These are phyloP conservation scores for Lepiota venenata DNA, from an alignment of 768 basidiomycete genomes.

Conservation along the genomic window DNA sequence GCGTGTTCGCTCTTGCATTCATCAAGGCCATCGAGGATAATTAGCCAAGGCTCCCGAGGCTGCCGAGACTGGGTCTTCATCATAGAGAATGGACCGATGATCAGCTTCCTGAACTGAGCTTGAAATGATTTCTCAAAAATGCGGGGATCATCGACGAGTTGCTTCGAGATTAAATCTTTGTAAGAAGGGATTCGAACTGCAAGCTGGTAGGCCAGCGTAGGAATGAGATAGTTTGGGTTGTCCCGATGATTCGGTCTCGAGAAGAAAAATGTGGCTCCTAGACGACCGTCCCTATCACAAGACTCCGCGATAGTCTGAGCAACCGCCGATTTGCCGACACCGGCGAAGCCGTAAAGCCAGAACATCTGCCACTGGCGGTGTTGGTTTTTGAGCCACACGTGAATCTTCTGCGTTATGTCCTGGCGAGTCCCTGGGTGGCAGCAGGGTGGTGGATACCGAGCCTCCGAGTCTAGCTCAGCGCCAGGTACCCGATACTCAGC, in stretches of 20 bases:
- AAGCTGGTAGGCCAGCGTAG: slow-evolving; percentile 10
- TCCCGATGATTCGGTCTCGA: neutral
- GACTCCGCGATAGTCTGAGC: slow-evolving; percentile 3
- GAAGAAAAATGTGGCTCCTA: slow-evolving; percentile 8
- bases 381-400: neutral
- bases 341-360: slow-evolving; percentile 9
- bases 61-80: too few relatives aligned
- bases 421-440: neutral
- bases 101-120: slow-evolving; percentile 1
- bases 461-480: neutral
- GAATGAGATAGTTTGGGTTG: neutral
- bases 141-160: neutral
- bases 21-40: too few relatives aligned
- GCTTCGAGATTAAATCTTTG: neutral
- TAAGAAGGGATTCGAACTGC: neutral
- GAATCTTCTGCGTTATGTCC: neutral
- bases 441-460: neutral
- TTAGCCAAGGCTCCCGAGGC: too few relatives aligned
- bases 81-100: neutral
- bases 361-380: neutral
- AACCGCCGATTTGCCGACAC: slow-evolving; percentile 11
- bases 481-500: neutral
- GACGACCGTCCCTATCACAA: neutral
- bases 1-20: neutral
- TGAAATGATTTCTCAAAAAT: neutral